Base-by-base conservation (phyloP, 2,329 filamentous ascomycete species). In the Colletotrichum noveboracense region DNA sequence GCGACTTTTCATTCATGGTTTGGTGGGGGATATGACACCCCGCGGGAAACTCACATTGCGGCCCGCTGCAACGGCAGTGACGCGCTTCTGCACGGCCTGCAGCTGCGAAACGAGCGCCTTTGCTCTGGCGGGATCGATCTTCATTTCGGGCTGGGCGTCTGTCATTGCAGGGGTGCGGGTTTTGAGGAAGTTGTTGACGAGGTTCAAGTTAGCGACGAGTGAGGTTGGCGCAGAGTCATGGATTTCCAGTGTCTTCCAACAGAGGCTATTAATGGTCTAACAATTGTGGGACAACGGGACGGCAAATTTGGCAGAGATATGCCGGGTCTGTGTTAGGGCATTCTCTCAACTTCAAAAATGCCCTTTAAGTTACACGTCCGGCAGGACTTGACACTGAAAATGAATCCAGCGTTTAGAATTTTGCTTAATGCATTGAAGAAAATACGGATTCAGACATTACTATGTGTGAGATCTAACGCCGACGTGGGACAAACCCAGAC, bases 71-170 rank as follows among this genome's bases (percentile, higher is more conserved):
- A 88, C 89, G 52, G 89, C 85, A 36, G 87, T 82, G 76, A 95
- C 86, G 58, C 91, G 90, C 64, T 90, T 86, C 66, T 88, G 89
- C 70, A 95, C 92, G 58, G 87, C 84, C 78, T 88, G 85, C 76
- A 95, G 86, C 81, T 94, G 93, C 32, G 91, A 88, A 77, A 91
- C 83, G 74, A 95, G 91, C 71, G 88, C 87, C 75, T 90, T 88
- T 60, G 93, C 92, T 83, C 94, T 90, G 69, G 88, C 82, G 1
- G 91, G 87, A 78, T 93, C 88, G 77, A 94, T 86, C 80, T 91
- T 91, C 91, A 94, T 94, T 75, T 89, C 86, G 21, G 77, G 52
- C 38, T 73, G 66, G 62, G 70, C 38, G 34, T 77, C 75, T 38
- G 75, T 73, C 77, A 78, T 78, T 61, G 66, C 72, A 77, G 38